Evolutionary conservation across 352 stramenopile genomes (phyloP).

Genomic region (Achlya hypogyna): DNA sequence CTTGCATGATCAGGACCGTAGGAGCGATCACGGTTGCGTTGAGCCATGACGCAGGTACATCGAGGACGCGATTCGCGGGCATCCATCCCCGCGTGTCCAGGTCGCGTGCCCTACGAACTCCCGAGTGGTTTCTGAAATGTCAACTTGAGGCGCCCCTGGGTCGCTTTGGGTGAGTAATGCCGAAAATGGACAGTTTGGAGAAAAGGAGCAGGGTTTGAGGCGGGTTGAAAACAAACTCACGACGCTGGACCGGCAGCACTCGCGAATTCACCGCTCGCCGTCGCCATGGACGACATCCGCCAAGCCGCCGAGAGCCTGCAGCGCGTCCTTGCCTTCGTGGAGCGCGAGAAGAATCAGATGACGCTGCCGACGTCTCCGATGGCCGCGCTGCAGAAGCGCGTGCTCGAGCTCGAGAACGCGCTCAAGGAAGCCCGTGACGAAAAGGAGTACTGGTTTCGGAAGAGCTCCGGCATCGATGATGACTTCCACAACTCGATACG

Average conservation of each 20-base stretch:
- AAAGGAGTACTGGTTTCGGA: slow-evolving; percentile 88
- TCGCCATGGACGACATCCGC: slow-evolving; percentile 47
- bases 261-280: not conserved
- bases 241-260: not conserved
- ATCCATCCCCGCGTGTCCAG: no score
- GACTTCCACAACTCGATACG: slow-evolving; percentile 18
- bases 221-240: not conserved
- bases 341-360: slow-evolving; percentile 63
- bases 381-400: slow-evolving; percentile 54
- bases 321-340: slow-evolving; percentile 69
- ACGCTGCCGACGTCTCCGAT: not conserved
- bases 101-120: no score
- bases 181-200: not conserved
- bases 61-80: no score
- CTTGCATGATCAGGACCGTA: no score
- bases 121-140: no score
- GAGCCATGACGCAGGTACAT: no score
- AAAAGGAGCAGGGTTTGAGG: not conserved
- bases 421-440: slow-evolving; percentile 62
- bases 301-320: slow-evolving; percentile 74
- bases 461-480: slow-evolving; percentile 58
- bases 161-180: no score
- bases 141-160: no score
- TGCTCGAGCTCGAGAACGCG: slow-evolving; percentile 70
- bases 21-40: no score